phyloP scores from a whole-genome alignment of 2,329 filamentous ascomycete species.

The Keithomyces neogunnii region DNA sequence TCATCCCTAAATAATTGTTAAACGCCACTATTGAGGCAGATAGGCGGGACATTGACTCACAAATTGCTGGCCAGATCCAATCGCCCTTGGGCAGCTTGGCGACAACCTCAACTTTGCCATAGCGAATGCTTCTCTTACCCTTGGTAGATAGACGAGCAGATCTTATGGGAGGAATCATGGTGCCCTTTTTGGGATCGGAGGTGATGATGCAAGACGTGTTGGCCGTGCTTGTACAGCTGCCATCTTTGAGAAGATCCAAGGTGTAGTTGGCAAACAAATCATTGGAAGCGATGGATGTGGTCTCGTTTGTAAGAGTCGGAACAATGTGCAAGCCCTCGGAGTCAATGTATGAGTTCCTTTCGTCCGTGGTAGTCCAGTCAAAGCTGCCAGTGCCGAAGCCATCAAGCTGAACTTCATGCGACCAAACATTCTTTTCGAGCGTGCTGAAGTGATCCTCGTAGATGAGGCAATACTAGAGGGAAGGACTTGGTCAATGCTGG shows the following conservation, averaged over 20 bases:
- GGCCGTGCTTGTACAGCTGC: conserved; percentile 31
- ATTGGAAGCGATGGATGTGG: conserved; percentile 27
- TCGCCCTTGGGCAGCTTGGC: conserved; percentile 44
- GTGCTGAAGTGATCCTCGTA: conserved; percentile 40
- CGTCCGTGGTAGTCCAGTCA: conserved; percentile 44
- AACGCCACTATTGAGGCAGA: neutral
- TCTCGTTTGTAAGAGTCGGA: conserved; percentile 39
- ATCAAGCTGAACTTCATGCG: conserved; percentile 35
- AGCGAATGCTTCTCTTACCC: conserved; percentile 12
- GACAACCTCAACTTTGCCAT: conserved; percentile 38
- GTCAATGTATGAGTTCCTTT: conserved; percentile 38
- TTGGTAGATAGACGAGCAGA: conserved; percentile 37
- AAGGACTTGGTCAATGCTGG: neutral
- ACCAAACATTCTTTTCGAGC: conserved; percentile 37
- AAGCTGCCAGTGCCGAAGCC: conserved; percentile 41
- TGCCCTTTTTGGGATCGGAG: conserved; percentile 33
- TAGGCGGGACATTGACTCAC: conserved; percentile 9
- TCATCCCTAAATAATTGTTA: conserved; percentile 29
- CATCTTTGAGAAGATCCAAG: conserved; percentile 33
- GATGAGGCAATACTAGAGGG: conserved; percentile 38
- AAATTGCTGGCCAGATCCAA: conserved; percentile 46
- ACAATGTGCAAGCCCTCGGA: conserved; percentile 43
- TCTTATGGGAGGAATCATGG: conserved; percentile 40
- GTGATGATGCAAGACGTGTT: conserved; percentile 27
- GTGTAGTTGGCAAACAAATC: conserved; percentile 31